A percentile compares a stretch with the other conserved stretches of the same genome.
These are phyloP conservation scores for Pholiota adiposa DNA, from an alignment of 1,284 basidiomycete genomes.

Conservation along the genomic window DNA sequence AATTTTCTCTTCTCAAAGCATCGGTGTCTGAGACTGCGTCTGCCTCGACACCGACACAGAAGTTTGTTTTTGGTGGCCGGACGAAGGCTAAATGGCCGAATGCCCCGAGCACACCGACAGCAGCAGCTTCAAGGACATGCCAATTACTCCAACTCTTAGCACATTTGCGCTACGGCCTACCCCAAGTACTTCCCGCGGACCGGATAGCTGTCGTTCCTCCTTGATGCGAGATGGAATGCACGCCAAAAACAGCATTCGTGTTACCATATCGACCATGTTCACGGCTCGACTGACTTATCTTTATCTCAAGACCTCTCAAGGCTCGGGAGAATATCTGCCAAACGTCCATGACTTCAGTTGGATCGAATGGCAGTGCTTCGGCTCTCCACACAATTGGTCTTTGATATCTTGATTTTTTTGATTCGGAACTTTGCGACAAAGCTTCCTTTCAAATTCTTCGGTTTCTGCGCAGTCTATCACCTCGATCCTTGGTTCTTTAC, in stretches of 20 bases:
- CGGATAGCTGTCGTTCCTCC: background rate
- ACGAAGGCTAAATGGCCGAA: background rate
- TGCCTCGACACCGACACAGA: background rate
- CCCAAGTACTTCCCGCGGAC: background rate
- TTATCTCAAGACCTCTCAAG: background rate
- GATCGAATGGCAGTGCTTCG: too few relatives aligned
- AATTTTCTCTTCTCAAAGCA: background rate
- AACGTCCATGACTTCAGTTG: too few relatives aligned
- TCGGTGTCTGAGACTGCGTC: background rate
- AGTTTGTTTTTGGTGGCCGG: background rate
- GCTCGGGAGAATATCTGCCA: too few relatives aligned
- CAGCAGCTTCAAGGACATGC: background rate
- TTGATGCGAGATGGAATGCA: background rate
- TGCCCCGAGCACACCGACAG: background rate
- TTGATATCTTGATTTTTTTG: too few relatives aligned
- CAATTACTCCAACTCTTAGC: background rate
- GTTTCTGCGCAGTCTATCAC: background rate
- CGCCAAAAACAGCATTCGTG: background rate
- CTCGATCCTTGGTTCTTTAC: too few relatives aligned
- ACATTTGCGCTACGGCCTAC: background rate
- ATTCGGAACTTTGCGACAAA: too few relatives aligned
- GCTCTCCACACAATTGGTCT: too few relatives aligned
- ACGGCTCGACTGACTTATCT: background rate
- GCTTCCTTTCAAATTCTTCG: too few relatives aligned
- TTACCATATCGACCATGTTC: background rate